Evolutionary conservation across 805 yeast genomes (phyloP).

Genomic region (Candida silvatica): DNA sequence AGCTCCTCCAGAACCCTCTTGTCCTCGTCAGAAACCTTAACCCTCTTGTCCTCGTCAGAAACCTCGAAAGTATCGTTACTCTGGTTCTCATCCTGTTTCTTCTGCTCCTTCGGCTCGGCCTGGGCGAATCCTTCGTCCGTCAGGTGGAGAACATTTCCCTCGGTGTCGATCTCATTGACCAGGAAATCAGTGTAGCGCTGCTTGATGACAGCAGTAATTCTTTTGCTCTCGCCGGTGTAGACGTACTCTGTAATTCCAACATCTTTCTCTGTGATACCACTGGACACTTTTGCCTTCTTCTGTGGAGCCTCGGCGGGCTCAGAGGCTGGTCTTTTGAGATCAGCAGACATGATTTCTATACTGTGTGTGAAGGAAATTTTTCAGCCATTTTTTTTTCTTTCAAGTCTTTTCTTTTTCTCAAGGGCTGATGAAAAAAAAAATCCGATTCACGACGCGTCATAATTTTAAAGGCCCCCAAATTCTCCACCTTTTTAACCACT

Average conservation of each 20-base stretch:
- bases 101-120: conserved; percentile 26
- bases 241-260: conserved; percentile 77
- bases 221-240: conserved; percentile 29
- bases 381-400: not conserved
- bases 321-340: too few species aligned
- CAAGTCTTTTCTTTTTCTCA: not conserved
- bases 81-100: conserved; percentile 18
- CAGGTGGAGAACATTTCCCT: conserved; percentile 68
- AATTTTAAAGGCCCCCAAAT: not conserved
- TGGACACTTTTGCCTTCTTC: not conserved
- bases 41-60: conserved; percentile 10
- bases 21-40: conserved; percentile 37
- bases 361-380: not conserved
- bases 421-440: not conserved
- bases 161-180: conserved; percentile 75
- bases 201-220: conserved; percentile 75
- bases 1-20: conserved; percentile 37
- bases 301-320: too few species aligned
- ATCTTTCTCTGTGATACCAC: conserved; percentile 58
- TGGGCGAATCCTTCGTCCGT: conserved; percentile 61
- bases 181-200: conserved; percentile 89
- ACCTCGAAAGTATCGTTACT: conserved; percentile 4
- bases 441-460: too few species aligned
- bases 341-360: not conserved
- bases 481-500: too few species aligned